Evolutionary conservation across 768 basidiomycete species (phyloP).

Genomic region (Baorangia bicolor): DNA sequence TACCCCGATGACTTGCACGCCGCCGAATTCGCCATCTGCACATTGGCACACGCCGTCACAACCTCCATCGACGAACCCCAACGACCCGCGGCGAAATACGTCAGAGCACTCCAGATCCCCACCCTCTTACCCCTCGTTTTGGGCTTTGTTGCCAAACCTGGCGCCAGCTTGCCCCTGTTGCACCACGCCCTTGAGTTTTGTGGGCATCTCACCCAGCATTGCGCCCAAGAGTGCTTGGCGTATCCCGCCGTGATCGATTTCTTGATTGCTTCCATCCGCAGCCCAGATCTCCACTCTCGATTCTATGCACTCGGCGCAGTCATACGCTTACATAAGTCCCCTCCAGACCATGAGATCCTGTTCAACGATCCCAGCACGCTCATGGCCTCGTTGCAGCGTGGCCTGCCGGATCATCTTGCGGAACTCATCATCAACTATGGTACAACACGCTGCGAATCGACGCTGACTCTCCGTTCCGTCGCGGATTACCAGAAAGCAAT

Average conservation of each 20-base stretch:
- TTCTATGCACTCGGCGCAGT: constrained; percentile 53
- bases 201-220: constrained; percentile 43
- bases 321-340: constrained; percentile 46
- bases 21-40: constrained; percentile 50
- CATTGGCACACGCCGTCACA: constrained; percentile 51
- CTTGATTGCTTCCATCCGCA: constrained; percentile 55
- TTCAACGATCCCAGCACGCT: constrained; percentile 50
- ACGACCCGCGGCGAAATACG: constrained; percentile 35
- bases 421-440: constrained; percentile 53
- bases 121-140: constrained; percentile 44
- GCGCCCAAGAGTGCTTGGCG: constrained; percentile 42
- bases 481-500: constrained; percentile 53
- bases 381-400: constrained; percentile 39
- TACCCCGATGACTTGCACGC: constrained; percentile 49
- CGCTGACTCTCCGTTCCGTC: constrained; percentile 40
- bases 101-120: constrained; percentile 43
- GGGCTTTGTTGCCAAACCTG: constrained; percentile 44
- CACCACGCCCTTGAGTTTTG: constrained; percentile 54
- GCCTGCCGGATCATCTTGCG: constrained; percentile 46
- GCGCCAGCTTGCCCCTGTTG: constrained; percentile 41
- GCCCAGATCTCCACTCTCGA: constrained; percentile 52
- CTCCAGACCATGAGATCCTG: constrained; percentile 45
- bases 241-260: constrained; percentile 47
- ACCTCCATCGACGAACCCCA: constrained; percentile 44
- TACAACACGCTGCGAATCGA: constrained; percentile 44